Percentiles rank a stretch among this genome's conserved stretches.
These are phyloP conservation scores for Venturia carpophila DNA, from an alignment of 2,329 filamentous ascomycete species.

Conservation along the genomic window DNA sequence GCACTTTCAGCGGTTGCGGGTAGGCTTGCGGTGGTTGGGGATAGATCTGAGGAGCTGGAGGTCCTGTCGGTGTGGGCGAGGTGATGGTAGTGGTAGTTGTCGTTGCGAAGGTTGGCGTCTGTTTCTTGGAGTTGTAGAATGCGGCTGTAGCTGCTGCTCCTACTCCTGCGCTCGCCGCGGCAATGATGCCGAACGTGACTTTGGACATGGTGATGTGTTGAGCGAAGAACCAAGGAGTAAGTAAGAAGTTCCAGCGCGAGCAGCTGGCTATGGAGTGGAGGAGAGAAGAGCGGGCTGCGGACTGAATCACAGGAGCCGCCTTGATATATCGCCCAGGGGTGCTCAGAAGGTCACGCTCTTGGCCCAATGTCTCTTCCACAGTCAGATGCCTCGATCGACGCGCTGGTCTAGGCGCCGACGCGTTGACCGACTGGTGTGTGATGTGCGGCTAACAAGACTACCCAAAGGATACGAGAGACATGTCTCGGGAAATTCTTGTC, in stretches of 20 bases:
- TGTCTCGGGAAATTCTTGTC: constrained; percentile 1
- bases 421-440: not conserved
- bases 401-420: not conserved
- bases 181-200: constrained; percentile 42
- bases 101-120: constrained; percentile 23
- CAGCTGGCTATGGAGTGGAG: not conserved
- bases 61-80: constrained; percentile 29
- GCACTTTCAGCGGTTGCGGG: constrained; percentile 22
- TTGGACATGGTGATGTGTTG: constrained; percentile 38
- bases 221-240: not conserved
- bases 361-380: not conserved
- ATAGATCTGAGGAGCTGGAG: constrained; percentile 23
- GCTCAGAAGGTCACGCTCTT: not conserved
- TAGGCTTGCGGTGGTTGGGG: constrained; percentile 22
- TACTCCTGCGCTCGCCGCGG: constrained; percentile 40
- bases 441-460: no score
- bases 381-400: constrained; percentile 4
- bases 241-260: not conserved
- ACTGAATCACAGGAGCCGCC: not conserved
- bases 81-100: constrained; percentile 31
- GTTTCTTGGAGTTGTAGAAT: constrained; percentile 33
- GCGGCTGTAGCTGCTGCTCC: constrained; percentile 43
- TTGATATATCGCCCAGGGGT: not conserved
- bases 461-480: not conserved
- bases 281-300: not conserved